Evolutionary conservation across 495 filamentous ascomycete species (phyloP), one percentile per base, ranked within the genome.

Genomic region (Xylaria acuta): DNA sequence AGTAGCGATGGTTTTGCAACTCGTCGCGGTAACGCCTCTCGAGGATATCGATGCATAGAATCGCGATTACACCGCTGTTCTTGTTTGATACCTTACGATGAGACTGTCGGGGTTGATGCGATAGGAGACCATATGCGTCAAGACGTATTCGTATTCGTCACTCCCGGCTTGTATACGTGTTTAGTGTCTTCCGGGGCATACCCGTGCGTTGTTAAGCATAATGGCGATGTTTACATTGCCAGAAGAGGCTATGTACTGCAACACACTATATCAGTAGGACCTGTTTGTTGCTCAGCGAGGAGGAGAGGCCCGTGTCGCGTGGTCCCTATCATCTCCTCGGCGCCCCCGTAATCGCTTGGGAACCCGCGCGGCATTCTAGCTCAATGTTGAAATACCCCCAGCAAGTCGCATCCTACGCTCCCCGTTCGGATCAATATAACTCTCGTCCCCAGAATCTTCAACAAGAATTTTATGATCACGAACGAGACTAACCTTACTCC

Each of bases 121-220:
- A 60, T 60, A 60, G 32, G 34, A 22, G 58, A 38, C 34, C n/a
- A 40, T 3, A 20, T 36, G 8, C 7, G 18, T 60, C 8, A 22
- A 38, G 1, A 38, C 58, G 58, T 60, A 60, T 60, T 60, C 58
- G 58, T 60, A 60, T 60, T 38, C 58, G 58, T 36, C 32, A 60
- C 58, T 60, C 32, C 32, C 4, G 3, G n/a, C 18, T 18, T 32
- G 27, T 18, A n/a, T 60, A 40, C 58, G 58, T n/a, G 32, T 34
- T 20, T 27, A 34, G 27, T 58, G 54, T 18, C 18, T 60, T 60
- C 58, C 58, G 34, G 34, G 34, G 14, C 6, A 38, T 22, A 36
- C 20, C 34, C 20, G 11, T 9, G 32, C 2, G 58, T 60, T 20
- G 16, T 32, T 60, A 20, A 36, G 3, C 4, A 25, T 60, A n/a